Base-by-base conservation (phyloP, 108 stramenopile genomes). In the Cafeteria roenbergensis region DNA sequence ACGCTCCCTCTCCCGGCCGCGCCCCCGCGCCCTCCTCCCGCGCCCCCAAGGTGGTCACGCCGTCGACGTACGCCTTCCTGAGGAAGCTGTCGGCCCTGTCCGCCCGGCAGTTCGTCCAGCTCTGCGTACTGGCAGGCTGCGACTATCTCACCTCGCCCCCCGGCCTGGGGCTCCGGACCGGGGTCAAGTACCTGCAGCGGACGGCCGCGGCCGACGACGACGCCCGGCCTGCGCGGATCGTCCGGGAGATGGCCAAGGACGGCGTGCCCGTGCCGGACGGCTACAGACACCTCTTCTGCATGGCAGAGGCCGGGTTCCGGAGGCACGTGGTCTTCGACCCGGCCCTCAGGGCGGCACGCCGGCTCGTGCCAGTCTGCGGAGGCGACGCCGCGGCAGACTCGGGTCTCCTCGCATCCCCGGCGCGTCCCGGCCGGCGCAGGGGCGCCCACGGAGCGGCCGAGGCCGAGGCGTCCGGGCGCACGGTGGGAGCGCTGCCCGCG, bases 41-140 rank as follows among this genome's bases (percentile, higher is more conserved):
- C 42, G 6, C 12, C 17, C 42, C 42, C 42, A 6, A 12, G 42
- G 12, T 17, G 12, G 42, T 12, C 42, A 12, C 17, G 42, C 42
- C 6, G 42, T 6, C 12, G 42, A 48, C 17, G 17, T 17, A 17
- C 42, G 17, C 6, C 12, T 61, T 61, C 37, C 59, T 61, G 61
- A 48, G 21, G 27, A 6, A 8, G 1, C 24, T 69, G 51, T 8
- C 60, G 48, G 80, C 78, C 57, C 87, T 86, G 82, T 87, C 88
- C 3, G 75, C 90, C 31, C 77, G 75, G 57, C 92, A 91, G 94
- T 76, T 96, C 67, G 78, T 88, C 0, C 70, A 79, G 62, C 80
- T 97, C 78, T 94, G 91, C 75, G 88, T 93, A 9, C 69, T 89
- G 9, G 73, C 87, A 35, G 97, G 97, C 14, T 99, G 95, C 61